phyloP scores from a whole-genome alignment of 1,284 basidiomycete species.

The Mycosarcoma mackinlayi region DNA sequence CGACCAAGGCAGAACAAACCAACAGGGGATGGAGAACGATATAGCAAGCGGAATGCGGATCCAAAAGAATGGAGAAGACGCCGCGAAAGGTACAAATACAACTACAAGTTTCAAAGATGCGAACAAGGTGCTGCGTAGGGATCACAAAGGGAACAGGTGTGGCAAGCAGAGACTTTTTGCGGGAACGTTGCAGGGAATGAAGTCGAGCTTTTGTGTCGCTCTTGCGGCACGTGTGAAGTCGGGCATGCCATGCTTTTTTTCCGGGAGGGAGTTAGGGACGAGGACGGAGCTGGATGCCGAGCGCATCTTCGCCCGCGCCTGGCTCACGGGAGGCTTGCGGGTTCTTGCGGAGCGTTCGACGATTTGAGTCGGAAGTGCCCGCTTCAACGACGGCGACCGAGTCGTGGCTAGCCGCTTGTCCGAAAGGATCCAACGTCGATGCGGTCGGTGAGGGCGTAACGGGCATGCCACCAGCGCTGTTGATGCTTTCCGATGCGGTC shows the following conservation, averaged over 20 bases:
- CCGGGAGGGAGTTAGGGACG: constrained; percentile 8
- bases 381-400: not conserved
- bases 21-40: no score
- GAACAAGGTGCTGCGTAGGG: not conserved
- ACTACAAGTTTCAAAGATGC: constrained; percentile 2
- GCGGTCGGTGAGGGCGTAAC: constrained; percentile 28
- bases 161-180: no score
- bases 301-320: constrained; percentile 9
- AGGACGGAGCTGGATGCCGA: constrained; percentile 24
- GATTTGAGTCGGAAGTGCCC: not conserved
- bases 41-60: no score
- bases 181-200: no score
- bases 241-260: constrained; percentile 1
- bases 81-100: not conserved
- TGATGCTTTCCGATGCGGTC: constrained; percentile 37
- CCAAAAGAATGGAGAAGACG: no score
- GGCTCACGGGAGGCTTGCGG: constrained; percentile 1
- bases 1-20: no score
- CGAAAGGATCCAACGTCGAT: constrained; percentile 18
- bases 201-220: no score
- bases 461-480: constrained; percentile 29
- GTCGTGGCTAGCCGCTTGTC: constrained; percentile 5
- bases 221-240: no score
- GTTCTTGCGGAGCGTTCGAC: constrained; percentile 15
- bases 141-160: no score